These are phyloP conservation scores for Lactarius akahatsu DNA, from an alignment of 768 basidiomycete species.

Conservation along the genomic window DNA sequence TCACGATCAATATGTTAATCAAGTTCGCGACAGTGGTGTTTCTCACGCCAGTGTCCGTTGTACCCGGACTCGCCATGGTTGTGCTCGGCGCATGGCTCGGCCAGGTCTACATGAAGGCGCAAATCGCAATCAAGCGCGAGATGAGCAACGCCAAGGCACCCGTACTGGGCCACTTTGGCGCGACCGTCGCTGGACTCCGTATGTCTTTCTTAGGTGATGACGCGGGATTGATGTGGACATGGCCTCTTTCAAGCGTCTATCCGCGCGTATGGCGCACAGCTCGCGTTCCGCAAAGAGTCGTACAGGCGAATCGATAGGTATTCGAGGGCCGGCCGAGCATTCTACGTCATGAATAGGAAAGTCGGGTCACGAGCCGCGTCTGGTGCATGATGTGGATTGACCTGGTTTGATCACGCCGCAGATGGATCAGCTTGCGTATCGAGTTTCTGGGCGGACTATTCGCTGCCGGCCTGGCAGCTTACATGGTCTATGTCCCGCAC, in stretches of 20 bases:
- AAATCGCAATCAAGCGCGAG: slow-evolving; percentile 56
- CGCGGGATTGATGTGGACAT: background rate
- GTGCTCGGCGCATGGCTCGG: slow-evolving; percentile 44
- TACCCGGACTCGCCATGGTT: slow-evolving; percentile 40
- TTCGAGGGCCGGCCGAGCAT: slow-evolving; percentile 40
- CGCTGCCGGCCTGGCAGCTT: slow-evolving; percentile 48
- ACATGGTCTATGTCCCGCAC: slow-evolving; percentile 49
- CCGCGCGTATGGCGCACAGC: slow-evolving; percentile 55
- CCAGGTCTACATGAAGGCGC: slow-evolving; percentile 54
- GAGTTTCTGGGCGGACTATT: slow-evolving; percentile 55
- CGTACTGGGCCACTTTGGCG: slow-evolving; percentile 50
- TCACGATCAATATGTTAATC: slow-evolving; percentile 37
- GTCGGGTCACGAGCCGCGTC: slow-evolving; percentile 3
- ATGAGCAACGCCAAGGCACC: slow-evolving; percentile 52
- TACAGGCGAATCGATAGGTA: slow-evolving; percentile 50
- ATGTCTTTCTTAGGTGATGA: slow-evolving; percentile 13
- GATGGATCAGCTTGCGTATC: slow-evolving; percentile 53
- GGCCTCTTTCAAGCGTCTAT: slow-evolving; percentile 42
- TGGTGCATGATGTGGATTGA: background rate
- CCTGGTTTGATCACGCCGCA: slow-evolving; percentile 13
- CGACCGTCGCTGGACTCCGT: slow-evolving; percentile 52
- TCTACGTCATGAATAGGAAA: slow-evolving; percentile 50
- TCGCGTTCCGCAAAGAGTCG: slow-evolving; percentile 43
- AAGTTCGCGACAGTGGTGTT: slow-evolving; percentile 41
- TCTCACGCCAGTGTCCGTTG: slow-evolving; percentile 41